Evolutionary conservation across 192 early-diverging fungal genomes (phyloP), one percentile per base, ranked within the genome.

Genomic region (Podila epigama): DNA sequence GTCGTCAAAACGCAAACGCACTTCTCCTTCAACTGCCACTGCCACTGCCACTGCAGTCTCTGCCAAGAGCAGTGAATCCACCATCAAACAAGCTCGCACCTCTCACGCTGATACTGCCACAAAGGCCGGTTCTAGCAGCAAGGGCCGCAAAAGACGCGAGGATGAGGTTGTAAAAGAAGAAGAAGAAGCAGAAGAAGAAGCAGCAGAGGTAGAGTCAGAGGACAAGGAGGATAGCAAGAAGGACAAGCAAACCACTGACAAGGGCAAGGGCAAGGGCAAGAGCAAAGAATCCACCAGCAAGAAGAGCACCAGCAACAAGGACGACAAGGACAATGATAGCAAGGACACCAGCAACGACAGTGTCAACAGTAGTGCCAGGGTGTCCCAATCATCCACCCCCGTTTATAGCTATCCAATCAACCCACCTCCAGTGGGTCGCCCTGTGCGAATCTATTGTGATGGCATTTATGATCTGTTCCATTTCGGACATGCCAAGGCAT

Each of bases 401-500:
- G 56, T 61, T 37, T 77, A 70, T 60, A 80, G 75, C 51, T 90
- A 86, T 72, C 81, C 55, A 28, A 89, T 91, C 62, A 91, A 91
- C 67, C 68, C 83, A 29, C 85, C 90, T 48, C 90, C 89, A 36
- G 81, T 68, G n/a, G 89, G 88, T 79, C 85, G 89, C 27, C 88
- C 89, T 11, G 86, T 93, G 48, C 84, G 94, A 35, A 86, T 95
- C 58, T 95, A 95, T 81, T 92, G 89, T 69, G 94, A 95, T 82
- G 94, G 94, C 15, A 94, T 95, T 53, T 95, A 91, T 78, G 92
- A 94, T 80, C 68, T 93, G 69, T 91, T 94, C 63, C 92, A 95
- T 72, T 91, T 92, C 61, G 94, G 94, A 2, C 92, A 95, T 58
- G 90, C 91, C 66, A 86, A 88, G 51, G 88, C 91, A 37, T 79